Percentiles rank a stretch among this genome's conserved stretches.
Conservation (phyloP, 768 basidiomycete genomes). For the Dioszegia hungarica region DNA sequence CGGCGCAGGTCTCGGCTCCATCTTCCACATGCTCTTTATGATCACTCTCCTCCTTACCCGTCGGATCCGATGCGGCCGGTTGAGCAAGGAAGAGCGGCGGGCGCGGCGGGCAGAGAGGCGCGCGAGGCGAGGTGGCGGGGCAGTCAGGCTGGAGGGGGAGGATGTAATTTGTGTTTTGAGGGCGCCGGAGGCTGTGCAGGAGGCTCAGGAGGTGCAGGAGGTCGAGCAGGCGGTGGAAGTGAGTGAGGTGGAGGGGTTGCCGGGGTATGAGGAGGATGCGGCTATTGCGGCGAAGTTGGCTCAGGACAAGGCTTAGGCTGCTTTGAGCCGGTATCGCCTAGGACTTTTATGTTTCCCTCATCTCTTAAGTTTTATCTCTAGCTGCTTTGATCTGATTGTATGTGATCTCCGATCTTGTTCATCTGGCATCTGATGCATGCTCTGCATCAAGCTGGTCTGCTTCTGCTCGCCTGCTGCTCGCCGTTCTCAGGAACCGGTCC, state of each 20-base stretch:
- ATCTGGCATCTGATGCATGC: too few species aligned
- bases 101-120: conserved; percentile 5
- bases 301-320: conserved; percentile 4
- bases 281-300: conserved; percentile 1
- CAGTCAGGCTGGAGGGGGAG: conserved; percentile 11
- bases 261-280: conserved; percentile 18
- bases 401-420: too few species aligned
- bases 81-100: conserved; percentile 7
- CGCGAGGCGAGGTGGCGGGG: neutral
- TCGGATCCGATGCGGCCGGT: conserved; percentile 8
- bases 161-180: conserved; percentile 1
- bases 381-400: too few species aligned
- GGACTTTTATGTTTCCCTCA: too few species aligned
- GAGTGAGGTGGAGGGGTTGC: conserved; percentile 18
- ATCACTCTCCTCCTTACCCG: conserved; percentile 24
- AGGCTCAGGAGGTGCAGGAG: too few species aligned
- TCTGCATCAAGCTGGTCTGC: too few species aligned
- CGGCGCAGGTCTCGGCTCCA: conserved; percentile 35
- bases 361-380: too few species aligned
- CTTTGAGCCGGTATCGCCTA: neutral
- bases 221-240: neutral
- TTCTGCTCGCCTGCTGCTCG: too few species aligned
- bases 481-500: too few species aligned
- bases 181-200: neutral
- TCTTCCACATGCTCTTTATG: conserved; percentile 39